phyloP scores from a whole-genome alignment of 139 green algal species.

The Pleodorina starrii region DNA sequence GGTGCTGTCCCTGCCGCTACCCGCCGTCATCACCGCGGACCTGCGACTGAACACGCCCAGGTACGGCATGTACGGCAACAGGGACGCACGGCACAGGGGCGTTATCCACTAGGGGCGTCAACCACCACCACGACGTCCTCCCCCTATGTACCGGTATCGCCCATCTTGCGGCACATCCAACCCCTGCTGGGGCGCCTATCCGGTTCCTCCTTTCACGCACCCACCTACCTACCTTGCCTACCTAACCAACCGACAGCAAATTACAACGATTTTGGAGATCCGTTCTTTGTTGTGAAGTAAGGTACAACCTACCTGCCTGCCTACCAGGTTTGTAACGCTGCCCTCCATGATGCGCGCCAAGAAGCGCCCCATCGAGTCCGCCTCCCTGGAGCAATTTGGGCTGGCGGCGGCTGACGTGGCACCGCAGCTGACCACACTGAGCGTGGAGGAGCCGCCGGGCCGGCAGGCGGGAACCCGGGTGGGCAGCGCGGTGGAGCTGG shows the following conservation, averaged over 20 bases:
- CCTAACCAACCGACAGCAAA: too few relatives aligned
- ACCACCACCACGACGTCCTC: too few relatives aligned
- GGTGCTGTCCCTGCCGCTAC: slow-evolving; percentile 74
- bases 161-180: too few relatives aligned
- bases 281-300: too few relatives aligned
- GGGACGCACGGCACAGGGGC: too few relatives aligned
- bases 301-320: not conserved
- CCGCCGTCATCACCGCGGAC: slow-evolving; percentile 93
- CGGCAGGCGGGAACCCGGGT: slow-evolving; percentile 76
- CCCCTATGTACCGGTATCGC: too few relatives aligned
- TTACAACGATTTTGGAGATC: too few relatives aligned
- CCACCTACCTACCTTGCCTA: too few relatives aligned
- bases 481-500: slow-evolving; percentile 79
- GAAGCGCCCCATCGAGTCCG: slow-evolving; percentile 86
- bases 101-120: too few relatives aligned
- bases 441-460: slow-evolving; percentile 78
- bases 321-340: slow-evolving; percentile 90
- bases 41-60: slow-evolving; percentile 94
- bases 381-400: slow-evolving; percentile 65
- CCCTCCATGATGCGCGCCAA: slow-evolving; percentile 96
- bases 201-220: not conserved
- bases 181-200: too few relatives aligned
- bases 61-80: too few relatives aligned
- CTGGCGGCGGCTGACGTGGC: slow-evolving; percentile 58
- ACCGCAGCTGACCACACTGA: slow-evolving; percentile 45